Evolutionary conservation across 306 rosid genomes (phyloP), one percentile per base, ranked within the genome.

Genomic region (Urtica urens): DNA sequence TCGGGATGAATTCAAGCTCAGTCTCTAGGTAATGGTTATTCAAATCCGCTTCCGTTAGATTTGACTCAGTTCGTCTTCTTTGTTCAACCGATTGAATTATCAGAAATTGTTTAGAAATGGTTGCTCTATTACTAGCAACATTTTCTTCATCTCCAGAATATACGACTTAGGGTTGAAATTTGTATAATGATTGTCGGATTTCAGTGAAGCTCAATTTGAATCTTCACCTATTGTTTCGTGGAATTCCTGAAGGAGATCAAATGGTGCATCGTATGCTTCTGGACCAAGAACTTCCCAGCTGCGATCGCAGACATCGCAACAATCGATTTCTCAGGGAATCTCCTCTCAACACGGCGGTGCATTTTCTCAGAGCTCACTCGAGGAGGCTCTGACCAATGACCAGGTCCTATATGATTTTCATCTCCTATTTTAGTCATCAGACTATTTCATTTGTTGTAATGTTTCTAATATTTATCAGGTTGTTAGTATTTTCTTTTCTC

Each of bases 261-360:
- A 50, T 60, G 55, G 48, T 49, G 57, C 37, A 6, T 43, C 78
- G 5, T 65, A 69, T 18, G 94, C 77, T 7, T 67, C 65, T 21
- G 99, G 96, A 67, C 49, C 75, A 58, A 92, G 79, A 71, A 67
- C 63, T 16, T 78, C 95, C 16, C 96, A 85, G 77, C 71, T 69
- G 52, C 87, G 92, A 18, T 81, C 96, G 8, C 95, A 90, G 57
- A 79, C 57, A 13, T 90, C 99, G 15, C 93, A 82, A 59, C 99
- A 75, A 62, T 86, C 99, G 46, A 67, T 72, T 60, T 92, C 99
- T 38, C 96, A 79, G 57, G 94, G 95, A 37, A 14, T 75, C 33
- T 84, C 93, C 5, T 88, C 95, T 66, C 95, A 81, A 74, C 93
- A 62, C 22, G 84, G 81, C 64, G n/a, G n/a, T n/a, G 41, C 72